Conservation (phyloP, 306 rosid genomes). For the Citrullus amarus region DNA sequence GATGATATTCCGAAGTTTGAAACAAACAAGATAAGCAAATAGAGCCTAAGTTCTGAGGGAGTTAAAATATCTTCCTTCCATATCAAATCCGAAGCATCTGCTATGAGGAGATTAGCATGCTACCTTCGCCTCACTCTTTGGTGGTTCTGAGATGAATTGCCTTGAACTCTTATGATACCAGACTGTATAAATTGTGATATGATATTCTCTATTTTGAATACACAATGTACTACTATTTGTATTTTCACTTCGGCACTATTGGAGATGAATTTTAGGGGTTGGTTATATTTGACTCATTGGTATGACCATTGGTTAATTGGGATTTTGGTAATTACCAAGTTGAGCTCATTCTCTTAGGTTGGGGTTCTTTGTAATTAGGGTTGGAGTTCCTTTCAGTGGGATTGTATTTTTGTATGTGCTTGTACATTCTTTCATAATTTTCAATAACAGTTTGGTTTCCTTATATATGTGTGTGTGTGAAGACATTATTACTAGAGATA, state of each 20-base stretch:
- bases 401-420: too few relatives aligned
- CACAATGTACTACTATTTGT: not conserved
- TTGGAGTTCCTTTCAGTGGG: too few relatives aligned
- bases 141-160: not conserved
- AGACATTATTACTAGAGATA: constrained; percentile 20
- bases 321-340: too few relatives aligned
- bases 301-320: too few relatives aligned
- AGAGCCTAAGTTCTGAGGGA: not conserved
- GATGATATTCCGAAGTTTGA: not conserved
- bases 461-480: too few relatives aligned
- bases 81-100: not conserved
- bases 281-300: too few relatives aligned
- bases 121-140: not conserved
- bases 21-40: not conserved
- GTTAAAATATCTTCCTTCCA: not conserved
- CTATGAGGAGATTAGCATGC: not conserved
- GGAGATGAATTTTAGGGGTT: too few relatives aligned
- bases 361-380: too few relatives aligned
- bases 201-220: not conserved
- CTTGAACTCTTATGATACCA: not conserved
- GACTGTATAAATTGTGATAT: not conserved
- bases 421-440: too few relatives aligned
- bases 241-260: too few relatives aligned
- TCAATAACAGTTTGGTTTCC: too few relatives aligned
- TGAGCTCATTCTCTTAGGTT: too few relatives aligned